Evolutionary conservation across 2,329 filamentous ascomycete species (phyloP).

Genomic region (Venturia oleaginea): DNA sequence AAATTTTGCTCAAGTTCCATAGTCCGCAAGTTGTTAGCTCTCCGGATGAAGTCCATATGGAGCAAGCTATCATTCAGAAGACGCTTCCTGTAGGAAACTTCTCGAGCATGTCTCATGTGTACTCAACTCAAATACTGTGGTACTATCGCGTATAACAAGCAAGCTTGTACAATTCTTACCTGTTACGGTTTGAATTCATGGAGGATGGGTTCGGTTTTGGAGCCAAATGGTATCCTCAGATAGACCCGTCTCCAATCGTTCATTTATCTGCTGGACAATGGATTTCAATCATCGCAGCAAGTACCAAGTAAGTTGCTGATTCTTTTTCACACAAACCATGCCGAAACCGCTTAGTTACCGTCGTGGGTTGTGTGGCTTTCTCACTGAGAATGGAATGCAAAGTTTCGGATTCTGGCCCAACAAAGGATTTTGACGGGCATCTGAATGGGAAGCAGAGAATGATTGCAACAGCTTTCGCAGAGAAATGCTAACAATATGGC

Average conservation of each 20-base stretch:
- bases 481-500: too few relatives aligned
- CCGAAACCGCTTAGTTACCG: not conserved
- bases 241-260: not conserved
- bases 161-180: conserved; percentile 36
- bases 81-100: not conserved
- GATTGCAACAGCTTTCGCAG: too few relatives aligned
- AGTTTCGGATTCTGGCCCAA: not conserved
- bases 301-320: not conserved
- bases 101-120: not conserved
- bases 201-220: conserved; percentile 31
- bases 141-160: not conserved
- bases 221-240: not conserved
- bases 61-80: not conserved
- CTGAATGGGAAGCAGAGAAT: not conserved
- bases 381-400: not conserved
- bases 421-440: too few relatives aligned
- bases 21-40: not conserved
- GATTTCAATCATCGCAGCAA: not conserved
- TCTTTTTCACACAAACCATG: not conserved
- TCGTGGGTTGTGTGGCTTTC: not conserved
- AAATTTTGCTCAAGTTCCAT: not conserved
- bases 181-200: conserved; percentile 51
- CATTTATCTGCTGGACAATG: not conserved
- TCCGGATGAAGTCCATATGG: not conserved
- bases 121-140: not conserved